These are phyloP conservation scores for Begonia masoniana DNA, from an alignment of 306 rosid genomes.

Conservation along the genomic window DNA sequence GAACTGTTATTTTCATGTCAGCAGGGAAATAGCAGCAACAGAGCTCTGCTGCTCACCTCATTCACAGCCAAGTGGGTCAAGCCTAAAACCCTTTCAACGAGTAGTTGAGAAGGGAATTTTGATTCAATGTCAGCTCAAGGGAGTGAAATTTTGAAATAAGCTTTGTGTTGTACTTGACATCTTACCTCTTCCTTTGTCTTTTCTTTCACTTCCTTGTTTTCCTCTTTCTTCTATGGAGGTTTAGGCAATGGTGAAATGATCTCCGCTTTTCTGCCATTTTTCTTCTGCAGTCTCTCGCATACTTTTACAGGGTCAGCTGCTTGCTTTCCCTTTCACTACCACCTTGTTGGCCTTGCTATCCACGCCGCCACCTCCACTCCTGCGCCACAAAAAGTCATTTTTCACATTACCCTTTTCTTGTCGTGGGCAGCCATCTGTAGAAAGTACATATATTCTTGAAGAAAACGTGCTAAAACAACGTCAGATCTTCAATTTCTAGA, in stretches of 20 bases:
- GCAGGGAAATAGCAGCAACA: conserved; percentile 8
- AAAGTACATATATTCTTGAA: not conserved
- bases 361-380: conserved; percentile 12
- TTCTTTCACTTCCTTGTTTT: conserved; percentile 31
- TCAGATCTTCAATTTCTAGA: too few species aligned
- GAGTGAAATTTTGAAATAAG: too few species aligned
- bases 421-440: too few species aligned
- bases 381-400: not conserved
- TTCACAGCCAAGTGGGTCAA: too few species aligned
- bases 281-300: conserved; percentile 15
- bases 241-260: conserved; percentile 43
- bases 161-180: not conserved
- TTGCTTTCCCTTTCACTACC: conserved; percentile 17
- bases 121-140: not conserved
- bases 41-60: not conserved
- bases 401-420: not conserved
- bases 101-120: not conserved
- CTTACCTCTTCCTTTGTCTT: conserved; percentile 77
- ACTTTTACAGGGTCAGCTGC: conserved; percentile 10
- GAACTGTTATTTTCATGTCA: conserved; percentile 61
- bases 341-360: conserved; percentile 17
- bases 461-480: conserved; percentile 6
- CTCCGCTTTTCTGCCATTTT: conserved; percentile 16
- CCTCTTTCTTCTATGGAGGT: conserved; percentile 38
- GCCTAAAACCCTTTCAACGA: too few species aligned